Percentiles rank a stretch among this genome's conserved stretches.
Conservation (phyloP, 345 rosid genomes). For the Syzygium grande region DNA sequence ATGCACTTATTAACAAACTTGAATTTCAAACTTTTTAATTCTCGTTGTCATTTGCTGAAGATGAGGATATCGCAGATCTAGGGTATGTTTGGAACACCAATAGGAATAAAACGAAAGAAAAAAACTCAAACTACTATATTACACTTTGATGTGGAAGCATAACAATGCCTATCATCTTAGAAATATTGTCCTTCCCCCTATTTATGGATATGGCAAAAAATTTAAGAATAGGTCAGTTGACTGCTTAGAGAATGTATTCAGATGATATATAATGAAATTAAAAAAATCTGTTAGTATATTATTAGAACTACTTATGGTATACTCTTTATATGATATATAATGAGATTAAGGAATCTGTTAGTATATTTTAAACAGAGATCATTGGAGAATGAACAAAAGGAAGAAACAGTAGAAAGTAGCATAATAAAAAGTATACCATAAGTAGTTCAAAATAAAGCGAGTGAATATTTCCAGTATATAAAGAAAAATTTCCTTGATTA, state of each 20-base stretch:
- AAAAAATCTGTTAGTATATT: background rate
- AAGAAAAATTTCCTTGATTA: background rate
- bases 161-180: background rate
- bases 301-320: too few relatives aligned
- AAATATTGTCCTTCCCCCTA: background rate
- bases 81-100: background rate
- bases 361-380: background rate
- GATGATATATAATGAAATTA: background rate
- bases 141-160: background rate
- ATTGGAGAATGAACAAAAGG: background rate
- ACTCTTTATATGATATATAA: background rate
- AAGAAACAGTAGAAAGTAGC: background rate
- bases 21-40: background rate
- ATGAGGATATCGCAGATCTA: background rate
- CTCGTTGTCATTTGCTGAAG: background rate
- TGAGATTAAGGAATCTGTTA: background rate
- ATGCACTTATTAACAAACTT: background rate
- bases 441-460: background rate
- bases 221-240: background rate
- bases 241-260: background rate
- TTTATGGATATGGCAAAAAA: background rate
- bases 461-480: background rate
- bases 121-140: background rate
- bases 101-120: background rate
- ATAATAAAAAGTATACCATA: background rate